phyloP scores from a whole-genome alignment of 495 filamentous ascomycete genomes.

The Tuber calosporum region DNA sequence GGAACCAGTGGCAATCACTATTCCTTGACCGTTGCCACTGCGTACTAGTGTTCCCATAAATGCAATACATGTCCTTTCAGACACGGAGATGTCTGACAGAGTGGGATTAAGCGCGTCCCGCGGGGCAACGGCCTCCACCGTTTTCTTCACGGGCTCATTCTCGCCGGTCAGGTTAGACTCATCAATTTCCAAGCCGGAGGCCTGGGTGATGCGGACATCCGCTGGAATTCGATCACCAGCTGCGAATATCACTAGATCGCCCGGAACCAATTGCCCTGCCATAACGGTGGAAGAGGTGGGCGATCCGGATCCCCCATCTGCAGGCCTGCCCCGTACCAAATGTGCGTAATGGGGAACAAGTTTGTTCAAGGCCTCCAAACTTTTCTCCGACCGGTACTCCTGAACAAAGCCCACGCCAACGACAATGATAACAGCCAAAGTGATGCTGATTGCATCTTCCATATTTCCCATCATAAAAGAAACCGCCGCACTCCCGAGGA shows the following conservation, averaged over 20 bases:
- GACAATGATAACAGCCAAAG: conserved; percentile 91
- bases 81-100: conserved; percentile 35
- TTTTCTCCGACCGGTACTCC: conserved; percentile 96
- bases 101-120: conserved; percentile 31
- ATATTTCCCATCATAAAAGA: conserved; percentile 90
- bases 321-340: conserved; percentile 59
- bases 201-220: conserved; percentile 87
- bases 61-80: conserved; percentile 55
- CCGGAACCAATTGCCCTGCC: conserved; percentile 78
- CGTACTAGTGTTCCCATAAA: conserved; percentile 98
- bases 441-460: conserved; percentile 92
- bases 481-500: conserved; percentile 80
- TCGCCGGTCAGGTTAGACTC: conserved; percentile 97
- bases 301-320: conserved; percentile 47
- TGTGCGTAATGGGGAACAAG: conserved; percentile 92
- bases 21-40: conserved; percentile 88
- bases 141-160: conserved; percentile 82
- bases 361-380: conserved; percentile 86
- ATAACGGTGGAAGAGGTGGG: conserved; percentile 72
- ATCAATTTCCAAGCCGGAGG: conserved; percentile 82
- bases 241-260: conserved; percentile 85
- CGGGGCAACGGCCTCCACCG: conserved; percentile 54
- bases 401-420: conserved; percentile 94
- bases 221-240: conserved; percentile 95
- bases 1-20: conserved; percentile 88